phyloP scores from a whole-genome alignment of 2,329 filamentous ascomycete genomes.

The Chaetomium strumarium region DNA sequence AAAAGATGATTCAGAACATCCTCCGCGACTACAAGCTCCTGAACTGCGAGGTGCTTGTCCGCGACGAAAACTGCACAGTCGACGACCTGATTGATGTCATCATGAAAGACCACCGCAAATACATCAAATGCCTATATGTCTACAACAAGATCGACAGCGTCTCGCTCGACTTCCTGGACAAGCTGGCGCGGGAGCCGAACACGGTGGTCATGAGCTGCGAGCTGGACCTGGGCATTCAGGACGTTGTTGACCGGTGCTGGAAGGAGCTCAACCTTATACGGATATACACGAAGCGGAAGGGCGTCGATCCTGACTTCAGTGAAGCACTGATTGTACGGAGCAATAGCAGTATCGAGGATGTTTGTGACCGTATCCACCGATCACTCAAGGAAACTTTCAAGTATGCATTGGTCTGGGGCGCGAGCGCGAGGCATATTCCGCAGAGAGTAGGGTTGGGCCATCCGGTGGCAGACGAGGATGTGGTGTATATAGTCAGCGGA shows the following conservation, averaged over 20 bases:
- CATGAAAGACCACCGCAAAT: slow-evolving; percentile 98
- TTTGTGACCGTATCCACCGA: slow-evolving; percentile 91
- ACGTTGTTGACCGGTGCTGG: slow-evolving; percentile 95
- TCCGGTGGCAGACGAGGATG: slow-evolving; percentile 64
- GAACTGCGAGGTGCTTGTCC: slow-evolving; percentile 91
- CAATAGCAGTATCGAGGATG: slow-evolving; percentile 88
- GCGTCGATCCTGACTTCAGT: slow-evolving; percentile 77
- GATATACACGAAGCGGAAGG: slow-evolving; percentile 96
- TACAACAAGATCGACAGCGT: slow-evolving; percentile 99
- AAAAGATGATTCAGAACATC: slow-evolving; percentile 98
- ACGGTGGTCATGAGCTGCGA: slow-evolving; percentile 98
- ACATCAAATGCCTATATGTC: slow-evolving; percentile 90
- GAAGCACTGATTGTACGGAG: slow-evolving; percentile 90
- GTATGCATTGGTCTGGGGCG: slow-evolving; percentile 96
- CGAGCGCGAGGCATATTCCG: slow-evolving; percentile 88
- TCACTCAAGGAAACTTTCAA: slow-evolving; percentile 98
- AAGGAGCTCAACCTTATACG: slow-evolving; percentile 83
- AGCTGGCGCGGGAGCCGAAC: slow-evolving; percentile 83
- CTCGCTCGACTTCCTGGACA: slow-evolving; percentile 86
- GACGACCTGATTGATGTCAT: slow-evolving; percentile 99
- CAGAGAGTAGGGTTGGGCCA: slow-evolving; percentile 87
- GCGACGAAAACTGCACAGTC: slow-evolving; percentile 91
- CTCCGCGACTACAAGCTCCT: slow-evolving; percentile 97
- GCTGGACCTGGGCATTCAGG: slow-evolving; percentile 83
- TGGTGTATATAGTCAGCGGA: slow-evolving; percentile 61